Conservation (phyloP, 768 basidiomycete species). For the Asterophora lycoperdoides region DNA sequence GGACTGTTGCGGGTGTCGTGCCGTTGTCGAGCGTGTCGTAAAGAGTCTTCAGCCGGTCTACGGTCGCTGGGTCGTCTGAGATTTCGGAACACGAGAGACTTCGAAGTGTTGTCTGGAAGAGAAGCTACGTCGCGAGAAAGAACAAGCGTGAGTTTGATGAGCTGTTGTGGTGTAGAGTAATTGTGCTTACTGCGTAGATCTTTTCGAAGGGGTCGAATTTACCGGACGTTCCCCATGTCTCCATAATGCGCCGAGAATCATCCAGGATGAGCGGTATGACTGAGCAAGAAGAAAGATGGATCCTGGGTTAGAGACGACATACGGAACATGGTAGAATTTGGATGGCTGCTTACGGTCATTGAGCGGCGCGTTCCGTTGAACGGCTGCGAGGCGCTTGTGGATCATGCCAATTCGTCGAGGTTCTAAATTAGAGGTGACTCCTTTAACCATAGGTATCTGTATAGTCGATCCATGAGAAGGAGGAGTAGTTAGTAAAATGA, state of each 20-base stretch:
- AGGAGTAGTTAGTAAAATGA: slow-evolving; percentile 11
- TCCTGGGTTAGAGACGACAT: slow-evolving; percentile 7
- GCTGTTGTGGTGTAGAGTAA: not conserved
- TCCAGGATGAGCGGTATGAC: slow-evolving; percentile 64
- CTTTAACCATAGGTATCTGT: slow-evolving; percentile 72
- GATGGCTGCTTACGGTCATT: slow-evolving; percentile 46
- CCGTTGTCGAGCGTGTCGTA: slow-evolving; percentile 68
- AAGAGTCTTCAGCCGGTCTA: slow-evolving; percentile 56
- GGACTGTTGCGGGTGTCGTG: slow-evolving; percentile 68
- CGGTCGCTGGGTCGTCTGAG: slow-evolving; percentile 58
- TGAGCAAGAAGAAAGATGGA: slow-evolving; percentile 24
- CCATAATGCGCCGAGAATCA: slow-evolving; percentile 59
- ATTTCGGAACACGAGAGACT: slow-evolving; percentile 66
- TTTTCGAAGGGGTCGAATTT: slow-evolving; percentile 68
- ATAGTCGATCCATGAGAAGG: not conserved
- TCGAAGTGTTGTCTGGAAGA: slow-evolving; percentile 72
- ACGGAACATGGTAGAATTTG: not conserved
- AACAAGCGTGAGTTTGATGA: slow-evolving; percentile 7
- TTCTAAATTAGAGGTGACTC: slow-evolving; percentile 70
- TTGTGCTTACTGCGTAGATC: slow-evolving; percentile 54
- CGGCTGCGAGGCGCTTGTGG: slow-evolving; percentile 63
- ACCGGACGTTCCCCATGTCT: slow-evolving; percentile 61
- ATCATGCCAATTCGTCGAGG: slow-evolving; percentile 58
- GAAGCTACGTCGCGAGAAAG: slow-evolving; percentile 36
- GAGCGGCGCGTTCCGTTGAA: slow-evolving; percentile 61